A percentile compares a stretch with the other conserved stretches of the same genome.
Evolutionary conservation across 305 asterid genomes (phyloP).

Genomic region (Fraxinus sp.): DNA sequence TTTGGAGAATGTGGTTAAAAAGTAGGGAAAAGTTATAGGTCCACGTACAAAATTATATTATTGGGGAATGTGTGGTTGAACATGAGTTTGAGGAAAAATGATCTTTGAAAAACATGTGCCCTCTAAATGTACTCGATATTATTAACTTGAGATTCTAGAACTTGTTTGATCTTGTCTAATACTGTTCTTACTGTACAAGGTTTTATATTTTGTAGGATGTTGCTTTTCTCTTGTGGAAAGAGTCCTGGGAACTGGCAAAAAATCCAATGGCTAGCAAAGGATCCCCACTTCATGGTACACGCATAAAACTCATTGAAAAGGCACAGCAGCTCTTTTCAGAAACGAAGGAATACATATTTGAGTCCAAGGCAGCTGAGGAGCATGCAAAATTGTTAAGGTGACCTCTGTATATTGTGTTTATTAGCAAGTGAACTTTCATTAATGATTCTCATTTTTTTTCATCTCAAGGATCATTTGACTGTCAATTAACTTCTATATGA

Average conservation of each 20-base stretch:
- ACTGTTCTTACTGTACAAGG: slow-evolving; percentile 14
- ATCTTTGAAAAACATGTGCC: not conserved
- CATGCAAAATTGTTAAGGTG: slow-evolving; percentile 92
- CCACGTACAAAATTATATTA: not conserved
- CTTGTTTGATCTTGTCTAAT: slow-evolving; percentile 21
- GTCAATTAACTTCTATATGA: slow-evolving; percentile 1
- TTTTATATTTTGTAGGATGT: slow-evolving; percentile 61
- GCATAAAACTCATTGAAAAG: slow-evolving; percentile 75
- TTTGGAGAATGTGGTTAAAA: not conserved
- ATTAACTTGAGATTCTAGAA: not conserved
- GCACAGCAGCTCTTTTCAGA: slow-evolving; percentile 70
- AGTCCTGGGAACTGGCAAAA: slow-evolving; percentile 86
- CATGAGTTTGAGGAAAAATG: not conserved
- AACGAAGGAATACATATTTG: slow-evolving; percentile 78
- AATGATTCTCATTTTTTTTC: slow-evolving; percentile 3
- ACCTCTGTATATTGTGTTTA: slow-evolving; percentile 11
- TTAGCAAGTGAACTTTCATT: slow-evolving; percentile 7
- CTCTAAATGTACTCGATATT: not conserved
- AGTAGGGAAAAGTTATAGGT: not conserved
- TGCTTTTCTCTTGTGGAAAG: slow-evolving; percentile 81
- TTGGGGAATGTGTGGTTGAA: not conserved
- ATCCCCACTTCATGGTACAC: slow-evolving; percentile 74
- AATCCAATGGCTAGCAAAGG: slow-evolving; percentile 85
- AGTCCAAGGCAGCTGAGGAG: slow-evolving; percentile 97
- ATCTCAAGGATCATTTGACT: not conserved